Base-by-base conservation (phyloP, 192 early-diverging fungal species). In the Coemansia sp. region DNA sequence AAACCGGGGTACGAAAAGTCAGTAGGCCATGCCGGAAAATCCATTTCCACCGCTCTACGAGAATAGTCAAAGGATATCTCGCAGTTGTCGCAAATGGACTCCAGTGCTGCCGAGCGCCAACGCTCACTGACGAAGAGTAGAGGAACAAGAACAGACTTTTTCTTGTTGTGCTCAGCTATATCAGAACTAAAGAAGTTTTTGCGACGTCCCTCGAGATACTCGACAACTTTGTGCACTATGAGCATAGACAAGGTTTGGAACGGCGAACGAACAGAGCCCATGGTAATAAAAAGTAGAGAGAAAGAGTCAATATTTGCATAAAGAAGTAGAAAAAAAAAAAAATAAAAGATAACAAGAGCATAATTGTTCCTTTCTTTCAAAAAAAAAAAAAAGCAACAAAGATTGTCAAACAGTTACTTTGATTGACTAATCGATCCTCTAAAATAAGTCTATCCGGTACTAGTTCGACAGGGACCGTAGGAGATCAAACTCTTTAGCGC, bases 401-500 rank as follows among this genome's bases (percentile, higher is more conserved):
- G 27, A 27, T 27, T 15, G 2, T 44, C 41, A 44, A 44, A 44
- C 41, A 16, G 12, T 16, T 16, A 16, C 16, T 12, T 43, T 43
- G 11, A 43, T 12, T 3, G 11, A 43, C 15, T 12, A 44, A 15
- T 16, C 41, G 41, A 44, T 44, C 13, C 13, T 15, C 41, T 12
- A 12, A 12, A 44, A 2, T 16, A 16, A 16, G 12, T 16, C 1
- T 44, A 38, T 7, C 36, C 0, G 6, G 6, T 16, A 44, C 11
- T 22, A 20, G n/a, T 22, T 50, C 3, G n/a, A 10, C 20, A 50
- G 7, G 8, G 49, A 50, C 20, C 24, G 4, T n/a, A 34, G 67
- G 70, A 92, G 85, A 62, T 90, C 86, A 68, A 89, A 92, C 36
- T 74, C 78, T 5, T 71, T 74, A 0, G 66, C 69, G 6, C 82